Evolutionary conservation across 768 basidiomycete genomes (phyloP).

Genomic region (Antrodiella citrinella): DNA sequence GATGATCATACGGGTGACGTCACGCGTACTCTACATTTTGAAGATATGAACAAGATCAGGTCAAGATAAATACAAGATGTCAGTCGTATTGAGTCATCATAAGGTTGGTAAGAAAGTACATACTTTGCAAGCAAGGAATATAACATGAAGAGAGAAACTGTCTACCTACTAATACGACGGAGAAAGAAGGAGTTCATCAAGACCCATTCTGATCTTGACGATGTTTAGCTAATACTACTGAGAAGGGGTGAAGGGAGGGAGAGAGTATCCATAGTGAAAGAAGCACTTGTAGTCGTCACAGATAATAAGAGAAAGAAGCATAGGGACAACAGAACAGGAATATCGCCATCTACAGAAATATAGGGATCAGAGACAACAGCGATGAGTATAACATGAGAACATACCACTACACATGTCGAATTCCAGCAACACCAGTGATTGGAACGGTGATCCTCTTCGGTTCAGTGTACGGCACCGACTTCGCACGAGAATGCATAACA

Average conservation of each 20-base stretch:
- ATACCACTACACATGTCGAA: neutral
- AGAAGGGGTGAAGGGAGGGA: neutral
- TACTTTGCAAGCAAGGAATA: neutral
- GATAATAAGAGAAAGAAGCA: neutral
- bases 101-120: neutral
- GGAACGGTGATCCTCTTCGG: neutral
- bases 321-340: neutral
- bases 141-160: neutral
- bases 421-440: neutral
- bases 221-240: neutral
- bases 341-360: neutral
- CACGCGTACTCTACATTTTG: neutral
- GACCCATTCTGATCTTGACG: neutral
- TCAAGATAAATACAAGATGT: neutral
- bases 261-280: neutral
- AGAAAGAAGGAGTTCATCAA: neutral
- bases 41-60: neutral
- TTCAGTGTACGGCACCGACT: neutral
- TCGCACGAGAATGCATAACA: neutral
- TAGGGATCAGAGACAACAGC: neutral
- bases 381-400: neutral
- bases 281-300: neutral
- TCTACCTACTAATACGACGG: neutral
- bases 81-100: neutral
- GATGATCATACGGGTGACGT: neutral